These are phyloP conservation scores for Talaromyces piceae DNA, from an alignment of 2,329 filamentous ascomycete species.

Conservation along the genomic window DNA sequence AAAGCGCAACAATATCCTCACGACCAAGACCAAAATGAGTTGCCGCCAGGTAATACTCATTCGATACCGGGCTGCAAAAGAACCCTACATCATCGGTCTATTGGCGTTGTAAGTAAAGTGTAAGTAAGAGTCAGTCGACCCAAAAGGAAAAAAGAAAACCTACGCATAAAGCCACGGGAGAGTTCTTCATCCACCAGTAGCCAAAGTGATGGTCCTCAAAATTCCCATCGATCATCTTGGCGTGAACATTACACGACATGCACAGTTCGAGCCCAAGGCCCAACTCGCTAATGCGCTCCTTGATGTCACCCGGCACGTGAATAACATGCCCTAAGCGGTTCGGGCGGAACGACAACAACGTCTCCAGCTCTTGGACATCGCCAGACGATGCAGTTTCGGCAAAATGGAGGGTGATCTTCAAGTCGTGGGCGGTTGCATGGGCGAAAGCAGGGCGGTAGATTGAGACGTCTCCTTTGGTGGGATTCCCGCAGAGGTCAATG, in stretches of 20 bases:
- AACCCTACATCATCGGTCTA: conserved; percentile 80
- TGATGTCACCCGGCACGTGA: conserved; percentile 57
- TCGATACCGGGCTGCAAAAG: conserved; percentile 67
- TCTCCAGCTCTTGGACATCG: conserved; percentile 53
- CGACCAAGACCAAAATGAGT: conserved; percentile 57
- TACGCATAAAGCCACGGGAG: conserved; percentile 61
- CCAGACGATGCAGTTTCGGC: conserved; percentile 59
- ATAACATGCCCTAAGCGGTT: conserved; percentile 72
- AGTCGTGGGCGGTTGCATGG: conserved; percentile 46
- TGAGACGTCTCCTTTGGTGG: conserved; percentile 53
- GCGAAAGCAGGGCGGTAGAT: conserved; percentile 54
- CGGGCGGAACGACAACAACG: conserved; percentile 59
- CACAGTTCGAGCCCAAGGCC: conserved; percentile 66
- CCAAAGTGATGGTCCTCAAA: conserved; percentile 68
- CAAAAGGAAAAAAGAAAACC: conserved; percentile 30
- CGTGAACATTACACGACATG: conserved; percentile 72
- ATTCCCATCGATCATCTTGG: conserved; percentile 61
- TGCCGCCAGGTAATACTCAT: conserved; percentile 68
- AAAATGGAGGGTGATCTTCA: conserved; percentile 69
- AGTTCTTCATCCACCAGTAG: conserved; percentile 54
- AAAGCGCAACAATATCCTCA: conserved; percentile 46
- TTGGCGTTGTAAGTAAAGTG: neutral
- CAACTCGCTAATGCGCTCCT: conserved; percentile 46
- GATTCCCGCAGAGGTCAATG: conserved; percentile 73
- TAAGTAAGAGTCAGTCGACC: neutral